These are phyloP conservation scores for Miscanthus sacchariflorus DNA, from an alignment of 202 grass and related monocot genomes.

Conservation along the genomic window DNA sequence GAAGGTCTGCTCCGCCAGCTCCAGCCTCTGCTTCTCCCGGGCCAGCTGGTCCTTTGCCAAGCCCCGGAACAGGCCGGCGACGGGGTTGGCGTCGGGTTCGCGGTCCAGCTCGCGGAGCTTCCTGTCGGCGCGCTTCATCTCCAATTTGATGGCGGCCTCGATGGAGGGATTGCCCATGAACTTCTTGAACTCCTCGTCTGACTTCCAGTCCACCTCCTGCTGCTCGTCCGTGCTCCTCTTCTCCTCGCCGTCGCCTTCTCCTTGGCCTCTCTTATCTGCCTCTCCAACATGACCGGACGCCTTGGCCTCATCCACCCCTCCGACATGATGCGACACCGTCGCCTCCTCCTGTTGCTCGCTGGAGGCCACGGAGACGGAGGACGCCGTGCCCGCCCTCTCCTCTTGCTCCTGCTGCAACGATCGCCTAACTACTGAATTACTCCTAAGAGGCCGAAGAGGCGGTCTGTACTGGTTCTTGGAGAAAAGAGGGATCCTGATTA, in stretches of 20 bases:
- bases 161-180: constrained; percentile 99
- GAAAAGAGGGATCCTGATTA: constrained; percentile 11
- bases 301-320: not conserved
- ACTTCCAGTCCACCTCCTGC: constrained; percentile 97
- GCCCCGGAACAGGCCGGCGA: constrained; percentile 60
- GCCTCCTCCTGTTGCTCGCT: constrained; percentile 27
- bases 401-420: constrained; percentile 57
- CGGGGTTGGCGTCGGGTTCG: constrained; percentile 73
- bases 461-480: constrained; percentile 35
- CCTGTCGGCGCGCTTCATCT: constrained; percentile 91
- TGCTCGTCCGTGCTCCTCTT: constrained; percentile 60
- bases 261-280: constrained; percentile 7
- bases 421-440: constrained; percentile 32
- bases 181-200: constrained; percentile 97
- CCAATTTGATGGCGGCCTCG: constrained; percentile 89
- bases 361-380: constrained; percentile 52
- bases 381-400: constrained; percentile 1
- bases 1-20: constrained; percentile 83
- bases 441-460: constrained; percentile 11
- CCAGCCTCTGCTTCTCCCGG: constrained; percentile 82
- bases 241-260: constrained; percentile 1
- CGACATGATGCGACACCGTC: constrained; percentile 20
- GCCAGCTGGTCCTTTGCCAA: constrained; percentile 65
- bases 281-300: constrained; percentile 16
- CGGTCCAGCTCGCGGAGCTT: constrained; percentile 85